phyloP scores from a whole-genome alignment of 228 moss, liverwort and hornwort genomes.

The Sphagnum fallax region DNA sequence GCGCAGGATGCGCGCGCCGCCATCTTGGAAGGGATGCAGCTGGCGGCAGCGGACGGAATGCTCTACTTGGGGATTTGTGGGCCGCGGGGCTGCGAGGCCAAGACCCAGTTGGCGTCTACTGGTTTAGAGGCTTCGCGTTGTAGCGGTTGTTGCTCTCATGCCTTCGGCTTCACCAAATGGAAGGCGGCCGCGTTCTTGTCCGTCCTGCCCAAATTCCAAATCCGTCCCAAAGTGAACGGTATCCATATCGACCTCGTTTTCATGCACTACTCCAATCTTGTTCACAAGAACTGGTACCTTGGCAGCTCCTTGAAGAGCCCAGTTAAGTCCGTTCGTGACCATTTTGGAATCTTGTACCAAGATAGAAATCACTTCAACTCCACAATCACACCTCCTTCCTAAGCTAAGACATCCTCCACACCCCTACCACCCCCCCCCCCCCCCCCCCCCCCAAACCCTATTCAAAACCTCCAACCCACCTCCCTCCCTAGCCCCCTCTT shows the following conservation, averaged over 20 bases:
- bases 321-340: background rate
- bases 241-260: constrained; percentile 13
- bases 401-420: too few relatives aligned
- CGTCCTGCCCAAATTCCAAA: constrained; percentile 4
- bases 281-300: constrained; percentile 25
- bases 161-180: constrained; percentile 38
- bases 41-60: constrained; percentile 23
- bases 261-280: constrained; percentile 17
- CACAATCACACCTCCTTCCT: constrained; percentile 8
- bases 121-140: constrained; percentile 26
- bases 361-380: constrained; percentile 23
- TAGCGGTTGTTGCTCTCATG: constrained; percentile 41
- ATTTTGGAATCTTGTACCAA: constrained; percentile 39
- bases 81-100: background rate
- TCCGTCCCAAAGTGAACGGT: too few relatives aligned
- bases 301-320: constrained; percentile 48
- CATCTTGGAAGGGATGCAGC: constrained; percentile 17
- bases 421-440: too few relatives aligned
- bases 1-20: constrained; percentile 3
- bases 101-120: background rate
- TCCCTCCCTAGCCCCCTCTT: too few relatives aligned
- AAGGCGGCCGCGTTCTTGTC: constrained; percentile 41
- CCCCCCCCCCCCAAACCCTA: too few relatives aligned
- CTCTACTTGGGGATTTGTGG: constrained; percentile 42
- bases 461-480: too few relatives aligned